Evolutionary conservation across 345 rosid species (phyloP).

Genomic region (Odontarrhena argentea): DNA sequence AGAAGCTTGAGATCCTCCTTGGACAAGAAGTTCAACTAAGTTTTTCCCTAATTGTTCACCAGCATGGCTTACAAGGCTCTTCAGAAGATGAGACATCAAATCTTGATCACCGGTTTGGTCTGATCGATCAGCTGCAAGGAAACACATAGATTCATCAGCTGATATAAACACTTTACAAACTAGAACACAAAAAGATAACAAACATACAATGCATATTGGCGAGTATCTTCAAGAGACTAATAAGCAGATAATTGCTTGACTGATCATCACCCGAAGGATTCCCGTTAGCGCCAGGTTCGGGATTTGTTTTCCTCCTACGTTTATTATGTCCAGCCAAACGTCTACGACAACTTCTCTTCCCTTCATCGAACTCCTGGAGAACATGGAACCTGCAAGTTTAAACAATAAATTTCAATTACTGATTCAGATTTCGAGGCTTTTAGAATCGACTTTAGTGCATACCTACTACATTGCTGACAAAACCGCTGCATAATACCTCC

Average conservation of each 20-base stretch:
- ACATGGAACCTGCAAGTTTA: constrained; percentile 74
- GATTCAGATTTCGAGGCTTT: constrained; percentile 1
- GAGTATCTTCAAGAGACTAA: constrained; percentile 85
- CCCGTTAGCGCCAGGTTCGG: constrained; percentile 59
- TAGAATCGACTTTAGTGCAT: constrained; percentile 23
- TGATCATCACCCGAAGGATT: constrained; percentile 72
- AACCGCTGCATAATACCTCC: constrained; percentile 94
- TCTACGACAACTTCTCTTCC: constrained; percentile 98
- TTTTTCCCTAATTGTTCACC: constrained; percentile 65
- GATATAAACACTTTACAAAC: constrained; percentile 9
- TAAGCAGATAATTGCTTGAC: constrained; percentile 72
- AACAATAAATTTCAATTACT: not conserved
- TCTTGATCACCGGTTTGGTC: constrained; percentile 71
- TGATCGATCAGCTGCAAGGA: constrained; percentile 71
- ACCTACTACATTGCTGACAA: constrained; percentile 99
- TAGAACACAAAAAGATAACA: constrained; percentile 6
- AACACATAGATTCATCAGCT: constrained; percentile 1
- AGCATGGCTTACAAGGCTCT: constrained; percentile 67
- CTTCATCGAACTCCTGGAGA: constrained; percentile 98
- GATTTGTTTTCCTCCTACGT: constrained; percentile 94
- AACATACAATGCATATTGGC: constrained; percentile 88
- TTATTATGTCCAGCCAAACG: constrained; percentile 99
- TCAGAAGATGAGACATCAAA: constrained; percentile 75
- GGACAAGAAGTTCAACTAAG: constrained; percentile 58
- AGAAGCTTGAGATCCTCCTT: constrained; percentile 61